phyloP scores from a whole-genome alignment of 73 alveolate species.

The Diophrys appendiculata region DNA sequence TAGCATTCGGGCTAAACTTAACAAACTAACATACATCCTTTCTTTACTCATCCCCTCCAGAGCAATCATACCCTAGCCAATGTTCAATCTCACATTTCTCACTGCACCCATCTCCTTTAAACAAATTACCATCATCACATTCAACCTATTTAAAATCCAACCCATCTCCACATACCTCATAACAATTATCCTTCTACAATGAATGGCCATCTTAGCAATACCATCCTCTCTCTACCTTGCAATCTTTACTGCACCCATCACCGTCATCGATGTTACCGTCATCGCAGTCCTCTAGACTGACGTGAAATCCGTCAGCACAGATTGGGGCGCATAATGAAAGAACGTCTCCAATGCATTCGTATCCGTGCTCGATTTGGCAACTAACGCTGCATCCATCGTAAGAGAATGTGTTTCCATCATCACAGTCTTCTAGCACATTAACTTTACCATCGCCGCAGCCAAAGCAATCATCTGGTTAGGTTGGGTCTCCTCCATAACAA shows the following conservation, averaged over 20 bases:
- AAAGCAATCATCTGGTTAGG: constrained; percentile 27
- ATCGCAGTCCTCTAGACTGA: background rate
- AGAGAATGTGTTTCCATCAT: constrained; percentile 12
- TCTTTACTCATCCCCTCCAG: background rate
- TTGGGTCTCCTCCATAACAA: constrained; percentile 5
- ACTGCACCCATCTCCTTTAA: constrained; percentile 51
- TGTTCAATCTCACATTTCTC: constrained; percentile 20
- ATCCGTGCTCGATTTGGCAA: constrained; percentile 19
- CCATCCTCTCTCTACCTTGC: constrained; percentile 10
- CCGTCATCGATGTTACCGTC: constrained; percentile 3
- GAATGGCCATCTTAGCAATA: background rate
- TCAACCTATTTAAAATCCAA: constrained; percentile 4
- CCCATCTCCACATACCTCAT: constrained; percentile 60
- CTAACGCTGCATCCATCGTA: constrained; percentile 12
- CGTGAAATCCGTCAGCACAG: constrained; percentile 5
- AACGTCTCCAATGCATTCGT: constrained; percentile 7
- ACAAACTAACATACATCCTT: background rate
- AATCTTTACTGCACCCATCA: background rate
- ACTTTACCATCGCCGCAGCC: constrained; percentile 37
- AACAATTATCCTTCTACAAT: constrained; percentile 2
- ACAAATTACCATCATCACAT: constrained; percentile 50
- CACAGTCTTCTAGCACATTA: constrained; percentile 26
- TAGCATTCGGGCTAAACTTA: background rate
- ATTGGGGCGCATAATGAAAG: background rate
- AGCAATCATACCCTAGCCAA: background rate